Evolutionary conservation across 2,329 filamentous ascomycete genomes (phyloP), one percentile per base, ranked within the genome.

Genomic region (Sporothrix brunneoviolacea): DNA sequence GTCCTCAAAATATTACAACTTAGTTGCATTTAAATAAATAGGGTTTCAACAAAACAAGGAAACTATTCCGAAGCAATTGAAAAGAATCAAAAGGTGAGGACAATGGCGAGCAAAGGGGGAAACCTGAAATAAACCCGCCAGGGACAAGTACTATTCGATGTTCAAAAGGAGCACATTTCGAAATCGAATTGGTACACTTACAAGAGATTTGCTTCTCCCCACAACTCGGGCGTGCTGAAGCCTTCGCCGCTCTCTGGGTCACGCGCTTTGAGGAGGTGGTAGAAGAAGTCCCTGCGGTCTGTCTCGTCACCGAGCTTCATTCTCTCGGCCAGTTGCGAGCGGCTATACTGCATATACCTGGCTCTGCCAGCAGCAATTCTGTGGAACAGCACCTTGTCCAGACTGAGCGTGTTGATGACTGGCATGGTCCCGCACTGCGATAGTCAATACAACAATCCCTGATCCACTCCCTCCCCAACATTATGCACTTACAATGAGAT

Each of bases 271-370:
- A 88, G 75, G 10, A 89, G 74, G 64, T 88, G 82, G 66, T 86
- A 83, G 69, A 88, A 88, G 70, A 88, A 88, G 62, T 88, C 85
- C 51, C 83, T 80, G 30, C 84, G 82, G 59, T 80, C 82, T 42
- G 76, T 82, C 56, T 78, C 80, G 56, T 81, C 80, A 24, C 82
- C 82, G 22, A 84, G 69, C 54, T 81, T 79, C 43, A 82, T 85
- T 21, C 84, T 76, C 60, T 86, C 79, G 13, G 75, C 75, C 36
- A 86, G 74, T 65, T 87, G 84, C 2, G 73, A 70, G 44, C 83
- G 81, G 64, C 81, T 84, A 67, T 87, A 87, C 46, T 76, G 74
- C 76, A 88, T 85, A 62, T 88, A 88, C 53, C 78, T 75, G 62
- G 79, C 83, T 3, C 84, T 77, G 38, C 82, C 82, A 21, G 75